A percentile compares a stretch with the other conserved stretches of the same genome.
Conservation (phyloP, 805 yeast species). For the Ogataea henricii region DNA sequence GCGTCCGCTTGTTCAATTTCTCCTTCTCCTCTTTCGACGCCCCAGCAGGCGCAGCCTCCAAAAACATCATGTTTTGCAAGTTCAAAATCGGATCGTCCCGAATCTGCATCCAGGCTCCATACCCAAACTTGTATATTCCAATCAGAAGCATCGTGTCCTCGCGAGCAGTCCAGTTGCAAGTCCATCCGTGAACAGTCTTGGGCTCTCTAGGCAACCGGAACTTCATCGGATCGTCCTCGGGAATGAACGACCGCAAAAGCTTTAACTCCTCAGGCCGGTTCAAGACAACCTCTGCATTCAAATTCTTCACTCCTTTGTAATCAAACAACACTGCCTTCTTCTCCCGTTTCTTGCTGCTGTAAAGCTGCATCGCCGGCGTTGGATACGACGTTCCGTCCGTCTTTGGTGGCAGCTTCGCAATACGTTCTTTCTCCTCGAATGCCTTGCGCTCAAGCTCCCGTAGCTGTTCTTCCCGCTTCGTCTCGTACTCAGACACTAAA, state of each 20-base stretch:
- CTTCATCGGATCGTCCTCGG: conserved; percentile 54
- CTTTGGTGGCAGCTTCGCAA: conserved; percentile 31
- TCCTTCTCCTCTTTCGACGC: conserved; percentile 41
- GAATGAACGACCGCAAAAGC: conserved; percentile 54
- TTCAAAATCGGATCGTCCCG: conserved; percentile 94
- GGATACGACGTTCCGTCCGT: conserved; percentile 32
- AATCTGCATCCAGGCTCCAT: conserved; percentile 92
- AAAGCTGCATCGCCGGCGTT: conserved; percentile 39
- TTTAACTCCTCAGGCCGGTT: conserved; percentile 86
- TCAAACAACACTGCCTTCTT: conserved; percentile 89
- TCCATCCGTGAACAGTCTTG: conserved; percentile 89
- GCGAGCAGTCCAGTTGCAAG: conserved; percentile 75
- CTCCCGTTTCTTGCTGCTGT: conserved; percentile 66
- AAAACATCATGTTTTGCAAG: conserved; percentile 78
- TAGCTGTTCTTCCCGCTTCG: conserved; percentile 54
- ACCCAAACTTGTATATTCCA: conserved; percentile 91
- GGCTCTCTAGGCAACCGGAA: conserved; percentile 65
- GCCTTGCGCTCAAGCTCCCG: conserved; percentile 65
- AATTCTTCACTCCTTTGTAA: conserved; percentile 79
- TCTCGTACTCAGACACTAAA: conserved; percentile 65
- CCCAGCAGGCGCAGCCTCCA: conserved; percentile 45
- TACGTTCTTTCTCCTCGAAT: conserved; percentile 49
- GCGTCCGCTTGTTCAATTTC: conserved; percentile 60
- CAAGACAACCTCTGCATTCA: conserved; percentile 86
- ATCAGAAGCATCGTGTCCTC: conserved; percentile 87